phyloP scores from a whole-genome alignment of 768 basidiomycete species.

The Cystofilobasidium bisporidii region DNA sequence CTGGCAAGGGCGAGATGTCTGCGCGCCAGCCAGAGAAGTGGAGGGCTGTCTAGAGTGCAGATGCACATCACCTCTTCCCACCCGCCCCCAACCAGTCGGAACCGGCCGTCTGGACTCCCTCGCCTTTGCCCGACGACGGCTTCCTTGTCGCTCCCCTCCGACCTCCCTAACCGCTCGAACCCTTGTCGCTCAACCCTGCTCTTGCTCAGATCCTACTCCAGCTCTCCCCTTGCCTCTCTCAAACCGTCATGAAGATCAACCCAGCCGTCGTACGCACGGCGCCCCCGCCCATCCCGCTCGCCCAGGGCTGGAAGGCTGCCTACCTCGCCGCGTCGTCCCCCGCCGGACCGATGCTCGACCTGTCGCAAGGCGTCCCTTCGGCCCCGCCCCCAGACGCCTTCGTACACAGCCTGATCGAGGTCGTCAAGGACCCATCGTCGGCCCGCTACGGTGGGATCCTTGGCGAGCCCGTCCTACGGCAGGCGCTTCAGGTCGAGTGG shows the following conservation, averaged over 20 bases:
- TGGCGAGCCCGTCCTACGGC: slow-evolving; percentile 51
- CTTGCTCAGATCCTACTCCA: too few species aligned
- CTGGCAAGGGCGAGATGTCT: too few species aligned
- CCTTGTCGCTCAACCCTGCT: too few species aligned
- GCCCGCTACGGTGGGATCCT: slow-evolving; percentile 54
- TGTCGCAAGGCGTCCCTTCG: slow-evolving; percentile 67
- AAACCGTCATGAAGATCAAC: not conserved
- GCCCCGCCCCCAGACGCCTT: slow-evolving; percentile 52
- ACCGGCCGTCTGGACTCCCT: too few species aligned
- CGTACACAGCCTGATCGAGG: slow-evolving; percentile 46
- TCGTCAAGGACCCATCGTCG: slow-evolving; percentile 34
- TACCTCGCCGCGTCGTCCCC: slow-evolving; percentile 28
- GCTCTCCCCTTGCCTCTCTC: not conserved
- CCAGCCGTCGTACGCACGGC: slow-evolving; percentile 16
- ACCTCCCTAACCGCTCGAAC: too few species aligned
- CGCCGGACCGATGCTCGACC: slow-evolving; percentile 51
- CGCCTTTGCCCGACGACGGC: too few species aligned
- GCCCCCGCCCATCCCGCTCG: slow-evolving; percentile 23
- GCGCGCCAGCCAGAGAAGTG: too few species aligned
- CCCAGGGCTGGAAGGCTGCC: slow-evolving; percentile 30
- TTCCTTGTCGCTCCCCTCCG: too few species aligned
- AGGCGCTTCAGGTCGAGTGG: slow-evolving; percentile 56
- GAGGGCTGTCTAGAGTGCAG: too few species aligned
- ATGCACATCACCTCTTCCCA: too few species aligned
- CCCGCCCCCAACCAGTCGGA: too few species aligned